Conservation (phyloP, 2,329 filamentous ascomycete species). For the Curvularia hawaiiensis region DNA sequence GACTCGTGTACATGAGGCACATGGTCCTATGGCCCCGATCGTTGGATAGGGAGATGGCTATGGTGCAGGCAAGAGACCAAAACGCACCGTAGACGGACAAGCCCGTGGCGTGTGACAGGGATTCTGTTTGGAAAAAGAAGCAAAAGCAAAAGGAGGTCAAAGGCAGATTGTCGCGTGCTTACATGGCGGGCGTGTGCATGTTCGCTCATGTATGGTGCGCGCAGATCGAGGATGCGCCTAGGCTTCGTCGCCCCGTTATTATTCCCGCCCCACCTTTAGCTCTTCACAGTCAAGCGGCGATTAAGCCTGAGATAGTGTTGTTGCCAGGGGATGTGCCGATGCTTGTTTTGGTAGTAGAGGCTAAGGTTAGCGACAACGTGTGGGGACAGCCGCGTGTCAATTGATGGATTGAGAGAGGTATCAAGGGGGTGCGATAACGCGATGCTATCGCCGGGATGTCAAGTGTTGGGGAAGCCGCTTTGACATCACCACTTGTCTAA, state of each 20-base stretch:
- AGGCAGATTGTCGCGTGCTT: slow-evolving; percentile 9
- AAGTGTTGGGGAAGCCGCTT: not conserved
- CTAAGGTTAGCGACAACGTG: not conserved
- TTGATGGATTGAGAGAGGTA: not conserved
- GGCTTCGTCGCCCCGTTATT: slow-evolving; percentile 3
- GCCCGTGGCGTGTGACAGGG: not conserved
- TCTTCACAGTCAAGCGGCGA: slow-evolving; percentile 6
- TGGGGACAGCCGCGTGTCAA: slow-evolving; percentile 7
- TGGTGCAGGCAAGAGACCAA: not conserved
- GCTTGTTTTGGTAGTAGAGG: not conserved
- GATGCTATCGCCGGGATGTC: too few relatives aligned
- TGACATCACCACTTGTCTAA: not conserved
- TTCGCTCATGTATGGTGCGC: slow-evolving; percentile 2
- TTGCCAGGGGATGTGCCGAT: not conserved
- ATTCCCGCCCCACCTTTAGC: not conserved
- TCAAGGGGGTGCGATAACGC: not conserved
- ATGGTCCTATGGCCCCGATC: slow-evolving; percentile 2
- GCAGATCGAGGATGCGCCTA: slow-evolving; percentile 14
- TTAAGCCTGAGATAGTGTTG: not conserved
- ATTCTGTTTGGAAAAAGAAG: not conserved
- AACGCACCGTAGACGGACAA: slow-evolving; percentile 1
- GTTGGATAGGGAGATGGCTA: not conserved
- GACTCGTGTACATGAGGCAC: slow-evolving; percentile 8
- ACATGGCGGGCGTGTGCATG: slow-evolving; percentile 7
- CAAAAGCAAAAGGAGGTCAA: not conserved